Percentiles rank a stretch among this genome's conserved stretches.
Evolutionary conservation across 371 early-diverging fungal genomes (phyloP).

Genomic region (Mucor velutinosus): DNA sequence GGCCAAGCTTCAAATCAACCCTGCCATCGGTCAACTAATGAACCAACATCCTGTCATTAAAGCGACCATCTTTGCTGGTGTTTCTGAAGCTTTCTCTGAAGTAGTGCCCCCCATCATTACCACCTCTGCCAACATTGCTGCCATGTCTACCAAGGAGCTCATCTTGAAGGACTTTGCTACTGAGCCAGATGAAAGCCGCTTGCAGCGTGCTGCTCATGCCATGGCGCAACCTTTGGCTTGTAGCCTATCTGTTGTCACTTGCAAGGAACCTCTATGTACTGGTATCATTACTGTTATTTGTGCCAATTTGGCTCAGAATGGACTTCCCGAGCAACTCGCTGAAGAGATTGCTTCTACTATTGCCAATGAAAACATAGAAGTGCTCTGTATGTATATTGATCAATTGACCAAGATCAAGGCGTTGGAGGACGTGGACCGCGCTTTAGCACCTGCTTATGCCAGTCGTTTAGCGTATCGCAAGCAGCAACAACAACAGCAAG

Average conservation of each 20-base stretch:
- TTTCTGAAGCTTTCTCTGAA: slow-evolving; percentile 41
- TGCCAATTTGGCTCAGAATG: slow-evolving; percentile 75
- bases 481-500: slow-evolving; percentile 38
- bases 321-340: slow-evolving; percentile 78
- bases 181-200: slow-evolving; percentile 87
- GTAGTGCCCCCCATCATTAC: slow-evolving; percentile 82
- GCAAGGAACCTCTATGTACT: slow-evolving; percentile 87
- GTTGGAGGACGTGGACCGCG: slow-evolving; percentile 80
- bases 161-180: slow-evolving; percentile 93
- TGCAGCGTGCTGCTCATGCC: slow-evolving; percentile 89
- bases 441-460: slow-evolving; percentile 68
- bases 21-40: slow-evolving; percentile 69
- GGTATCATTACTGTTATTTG: slow-evolving; percentile 78
- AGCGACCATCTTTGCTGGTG: slow-evolving; percentile 73
- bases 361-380: slow-evolving; percentile 87
- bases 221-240: slow-evolving; percentile 88
- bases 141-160: slow-evolving; percentile 85
- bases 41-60: slow-evolving; percentile 85
- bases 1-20: slow-evolving; percentile 34
- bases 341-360: slow-evolving; percentile 81
- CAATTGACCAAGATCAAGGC: slow-evolving; percentile 91
- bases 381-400: slow-evolving; percentile 89
- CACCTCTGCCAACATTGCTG: slow-evolving; percentile 89
- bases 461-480: slow-evolving; percentile 84
- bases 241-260: slow-evolving; percentile 89